Conservation (phyloP, 179 eudicot genomes). For the Spergularia azorica region DNA sequence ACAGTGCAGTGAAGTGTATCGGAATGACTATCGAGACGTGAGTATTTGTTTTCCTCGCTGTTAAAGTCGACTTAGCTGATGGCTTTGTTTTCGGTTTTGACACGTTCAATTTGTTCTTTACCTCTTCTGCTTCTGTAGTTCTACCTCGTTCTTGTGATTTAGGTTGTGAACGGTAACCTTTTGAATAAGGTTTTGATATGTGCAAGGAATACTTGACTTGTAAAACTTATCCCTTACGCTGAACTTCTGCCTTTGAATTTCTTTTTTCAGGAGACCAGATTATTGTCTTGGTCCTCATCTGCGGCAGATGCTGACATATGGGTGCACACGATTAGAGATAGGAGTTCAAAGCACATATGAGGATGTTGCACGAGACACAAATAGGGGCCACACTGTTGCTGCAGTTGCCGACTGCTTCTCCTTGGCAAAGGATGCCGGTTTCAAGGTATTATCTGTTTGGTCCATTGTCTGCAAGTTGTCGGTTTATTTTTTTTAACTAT, state of each 20-base stretch:
- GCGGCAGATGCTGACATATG: slow-evolving; percentile 93
- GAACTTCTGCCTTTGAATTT: neutral
- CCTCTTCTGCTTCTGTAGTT: neutral
- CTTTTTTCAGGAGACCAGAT: slow-evolving; percentile 80
- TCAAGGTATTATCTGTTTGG: slow-evolving; percentile 56
- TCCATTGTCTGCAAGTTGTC: neutral
- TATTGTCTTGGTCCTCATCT: slow-evolving; percentile 98
- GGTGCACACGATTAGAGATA: slow-evolving; percentile 95
- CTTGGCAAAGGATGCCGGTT: slow-evolving; percentile 99
- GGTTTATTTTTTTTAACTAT: no score
- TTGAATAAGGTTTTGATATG: neutral
- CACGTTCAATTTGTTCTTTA: neutral
- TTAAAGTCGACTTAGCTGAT: neutral
- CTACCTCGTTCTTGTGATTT: neutral
- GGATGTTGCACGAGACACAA: slow-evolving; percentile 97
- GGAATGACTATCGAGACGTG: slow-evolving; percentile 99
- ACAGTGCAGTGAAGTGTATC: slow-evolving; percentile 88
- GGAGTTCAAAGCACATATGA: slow-evolving; percentile 99
- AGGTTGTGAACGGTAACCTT: neutral
- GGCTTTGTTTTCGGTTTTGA: neutral
- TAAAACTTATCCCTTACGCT: neutral
- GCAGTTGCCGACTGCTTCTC: slow-evolving; percentile 99
- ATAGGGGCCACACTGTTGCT: slow-evolving; percentile 98
- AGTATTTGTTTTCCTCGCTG: slow-evolving; percentile 29
- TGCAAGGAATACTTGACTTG: neutral